These are phyloP conservation scores for Hyphopichia fennica DNA, from an alignment of 1,139 yeast species.

Conservation along the genomic window DNA sequence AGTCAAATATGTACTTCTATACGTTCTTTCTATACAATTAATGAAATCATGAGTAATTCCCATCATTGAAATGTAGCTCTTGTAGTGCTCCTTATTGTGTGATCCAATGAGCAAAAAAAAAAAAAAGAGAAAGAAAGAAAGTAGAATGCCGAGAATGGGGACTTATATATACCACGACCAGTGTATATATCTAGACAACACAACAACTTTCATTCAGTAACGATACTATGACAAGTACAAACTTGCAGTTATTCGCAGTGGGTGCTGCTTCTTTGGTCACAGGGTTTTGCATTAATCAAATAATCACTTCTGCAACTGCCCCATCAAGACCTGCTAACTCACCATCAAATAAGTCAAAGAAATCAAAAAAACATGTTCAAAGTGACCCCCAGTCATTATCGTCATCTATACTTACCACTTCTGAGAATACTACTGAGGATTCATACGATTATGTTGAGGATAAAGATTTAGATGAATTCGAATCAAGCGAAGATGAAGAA, in stretches of 20 bases:
- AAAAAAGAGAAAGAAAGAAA: constrained; percentile 1
- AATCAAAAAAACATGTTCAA: background rate
- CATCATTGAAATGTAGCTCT: no score
- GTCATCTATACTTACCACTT: background rate
- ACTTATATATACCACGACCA: no score
- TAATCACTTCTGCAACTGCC: background rate
- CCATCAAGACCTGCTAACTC: background rate
- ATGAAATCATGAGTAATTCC: no score
- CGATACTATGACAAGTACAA: constrained; percentile 6
- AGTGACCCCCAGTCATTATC: background rate
- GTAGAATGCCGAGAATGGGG: background rate
- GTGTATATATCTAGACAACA: background rate
- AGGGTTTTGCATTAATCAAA: constrained; percentile 6
- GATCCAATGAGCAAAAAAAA: background rate
- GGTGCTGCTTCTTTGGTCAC: constrained; percentile 15
- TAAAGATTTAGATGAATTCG: constrained; percentile 38
- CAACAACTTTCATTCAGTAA: background rate
- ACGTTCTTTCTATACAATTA: no score
- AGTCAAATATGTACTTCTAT: no score
- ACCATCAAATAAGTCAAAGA: background rate
- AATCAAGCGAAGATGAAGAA: constrained; percentile 48
- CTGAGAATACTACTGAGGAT: constrained; percentile 6
- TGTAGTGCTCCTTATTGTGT: no score
- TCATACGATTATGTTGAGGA: constrained; percentile 8
- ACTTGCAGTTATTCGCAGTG: constrained; percentile 18